phyloP scores from a whole-genome alignment of 495 filamentous ascomycete species.

The Podospora bellae-mahoneyi region DNA sequence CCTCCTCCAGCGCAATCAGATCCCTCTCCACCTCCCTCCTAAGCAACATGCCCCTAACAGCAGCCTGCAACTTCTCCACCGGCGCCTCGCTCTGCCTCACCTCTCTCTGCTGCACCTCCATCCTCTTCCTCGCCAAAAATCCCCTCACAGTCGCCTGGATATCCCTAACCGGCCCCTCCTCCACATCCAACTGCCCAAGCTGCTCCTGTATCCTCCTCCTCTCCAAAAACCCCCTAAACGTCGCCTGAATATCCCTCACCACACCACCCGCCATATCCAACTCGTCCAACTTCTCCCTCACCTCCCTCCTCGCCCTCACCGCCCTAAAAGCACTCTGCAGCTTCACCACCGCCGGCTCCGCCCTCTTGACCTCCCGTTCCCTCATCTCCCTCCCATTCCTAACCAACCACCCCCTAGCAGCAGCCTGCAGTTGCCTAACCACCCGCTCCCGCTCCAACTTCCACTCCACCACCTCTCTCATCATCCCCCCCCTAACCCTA shows the following conservation, averaged over 20 bases:
- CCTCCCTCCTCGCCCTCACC: not conserved
- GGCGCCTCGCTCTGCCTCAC: constrained; percentile 46
- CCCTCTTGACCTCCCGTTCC: constrained; percentile 38
- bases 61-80: constrained; percentile 50
- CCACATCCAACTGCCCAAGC: constrained; percentile 57
- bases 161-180: constrained; percentile 53
- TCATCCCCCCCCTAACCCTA: constrained; percentile 66
- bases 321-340: not conserved
- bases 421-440: constrained; percentile 72
- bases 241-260: constrained; percentile 67
- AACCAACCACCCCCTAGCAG: constrained; percentile 72
- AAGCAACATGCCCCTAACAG: constrained; percentile 49
- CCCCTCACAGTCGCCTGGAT: constrained; percentile 74
- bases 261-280: constrained; percentile 33
- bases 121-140: constrained; percentile 49
- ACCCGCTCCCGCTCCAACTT: constrained; percentile 74
- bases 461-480: constrained; percentile 72
- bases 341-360: not conserved
- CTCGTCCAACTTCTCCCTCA: not conserved
- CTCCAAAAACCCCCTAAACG: constrained; percentile 33
- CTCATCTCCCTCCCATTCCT: constrained; percentile 37
- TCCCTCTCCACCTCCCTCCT: constrained; percentile 41
- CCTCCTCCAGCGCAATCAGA: constrained; percentile 36
- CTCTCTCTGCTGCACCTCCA: constrained; percentile 53
- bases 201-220: constrained; percentile 50